Percentiles rank a stretch among this genome's conserved stretches.
These are phyloP conservation scores for Sugiyamaella mastotermitis DNA, from an alignment of 805 yeast genomes.

Conservation along the genomic window DNA sequence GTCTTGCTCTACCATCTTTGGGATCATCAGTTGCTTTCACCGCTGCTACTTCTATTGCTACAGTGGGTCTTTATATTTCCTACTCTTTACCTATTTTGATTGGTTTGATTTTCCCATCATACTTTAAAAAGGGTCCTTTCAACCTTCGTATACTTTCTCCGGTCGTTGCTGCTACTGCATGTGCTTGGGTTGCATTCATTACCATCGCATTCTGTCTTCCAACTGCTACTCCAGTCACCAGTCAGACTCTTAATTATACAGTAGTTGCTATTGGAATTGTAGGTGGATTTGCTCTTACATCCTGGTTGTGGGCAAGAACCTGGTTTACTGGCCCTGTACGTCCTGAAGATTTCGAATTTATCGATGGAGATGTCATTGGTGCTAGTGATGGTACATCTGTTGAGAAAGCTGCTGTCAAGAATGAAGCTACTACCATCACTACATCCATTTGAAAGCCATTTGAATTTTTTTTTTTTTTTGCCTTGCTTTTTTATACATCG, in stretches of 20 bases:
- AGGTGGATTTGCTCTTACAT: slow-evolving; percentile 47
- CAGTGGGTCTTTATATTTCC: slow-evolving; percentile 56
- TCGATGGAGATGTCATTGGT: slow-evolving; percentile 1
- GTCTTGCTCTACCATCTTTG: slow-evolving; percentile 51
- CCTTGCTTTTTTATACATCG: too few species aligned
- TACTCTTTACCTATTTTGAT: slow-evolving; percentile 58
- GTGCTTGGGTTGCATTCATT: slow-evolving; percentile 46
- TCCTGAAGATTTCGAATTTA: slow-evolving; percentile 9
- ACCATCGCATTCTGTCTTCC: slow-evolving; percentile 63
- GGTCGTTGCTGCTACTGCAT: slow-evolving; percentile 41
- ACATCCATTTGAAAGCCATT: too few species aligned
- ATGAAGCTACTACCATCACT: too few species aligned
- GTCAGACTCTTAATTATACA: slow-evolving; percentile 59
- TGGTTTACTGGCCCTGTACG: slow-evolving; percentile 49
- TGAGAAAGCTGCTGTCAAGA: too few species aligned
- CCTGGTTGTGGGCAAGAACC: slow-evolving; percentile 48
- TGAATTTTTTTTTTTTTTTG: too few species aligned
- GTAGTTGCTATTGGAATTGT: slow-evolving; percentile 59
- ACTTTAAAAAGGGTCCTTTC: slow-evolving; percentile 61
- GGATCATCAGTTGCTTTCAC: slow-evolving; percentile 57
- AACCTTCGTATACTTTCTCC: slow-evolving; percentile 50
- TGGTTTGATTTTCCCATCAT: slow-evolving; percentile 42
- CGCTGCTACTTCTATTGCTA: slow-evolving; percentile 61
- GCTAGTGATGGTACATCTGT: neutral
- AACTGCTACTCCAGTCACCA: slow-evolving; percentile 25